A percentile compares a stretch with the other conserved stretches of the same genome.
Conservation (phyloP, 345 rosid species). For the Ceriops tagal region DNA sequence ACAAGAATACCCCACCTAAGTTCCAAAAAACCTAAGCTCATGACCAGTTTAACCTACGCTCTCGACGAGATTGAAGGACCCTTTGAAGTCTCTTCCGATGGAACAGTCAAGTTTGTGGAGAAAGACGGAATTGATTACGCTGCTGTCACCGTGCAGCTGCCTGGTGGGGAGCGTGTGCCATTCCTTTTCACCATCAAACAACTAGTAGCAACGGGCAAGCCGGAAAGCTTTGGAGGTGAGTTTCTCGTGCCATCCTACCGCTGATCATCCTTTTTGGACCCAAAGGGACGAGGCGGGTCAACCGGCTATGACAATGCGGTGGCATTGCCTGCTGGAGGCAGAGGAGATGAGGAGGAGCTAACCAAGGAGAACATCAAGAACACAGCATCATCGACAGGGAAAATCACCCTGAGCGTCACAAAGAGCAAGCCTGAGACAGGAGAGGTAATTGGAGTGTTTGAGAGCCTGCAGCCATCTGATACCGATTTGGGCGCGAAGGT, state of each 20-base stretch:
- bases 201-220: constrained; percentile 77
- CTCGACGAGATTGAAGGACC: constrained; percentile 97
- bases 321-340: constrained; percentile 91
- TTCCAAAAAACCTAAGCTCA: constrained; percentile 96
- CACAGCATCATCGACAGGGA: constrained; percentile 61
- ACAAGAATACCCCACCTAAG: constrained; percentile 79
- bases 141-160: constrained; percentile 79
- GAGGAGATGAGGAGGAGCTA: constrained; percentile 93
- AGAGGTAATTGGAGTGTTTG: constrained; percentile 89
- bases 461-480: constrained; percentile 94
- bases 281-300: constrained; percentile 88
- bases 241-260: constrained; percentile 79
- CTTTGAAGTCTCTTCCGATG: constrained; percentile 68
- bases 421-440: constrained; percentile 84
- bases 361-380: constrained; percentile 79
- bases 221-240: constrained; percentile 70
- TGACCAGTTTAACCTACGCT: constrained; percentile 95
- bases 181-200: constrained; percentile 88
- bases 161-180: constrained; percentile 86
- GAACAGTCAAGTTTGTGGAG: constrained; percentile 64
- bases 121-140: constrained; percentile 88
- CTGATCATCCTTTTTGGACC: constrained; percentile 87
- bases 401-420: constrained; percentile 76
- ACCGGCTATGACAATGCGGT: constrained; percentile 85
- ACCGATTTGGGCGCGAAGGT: constrained; percentile 94